Conservation (phyloP, 768 basidiomycete species). For the Boletus fagicola region DNA sequence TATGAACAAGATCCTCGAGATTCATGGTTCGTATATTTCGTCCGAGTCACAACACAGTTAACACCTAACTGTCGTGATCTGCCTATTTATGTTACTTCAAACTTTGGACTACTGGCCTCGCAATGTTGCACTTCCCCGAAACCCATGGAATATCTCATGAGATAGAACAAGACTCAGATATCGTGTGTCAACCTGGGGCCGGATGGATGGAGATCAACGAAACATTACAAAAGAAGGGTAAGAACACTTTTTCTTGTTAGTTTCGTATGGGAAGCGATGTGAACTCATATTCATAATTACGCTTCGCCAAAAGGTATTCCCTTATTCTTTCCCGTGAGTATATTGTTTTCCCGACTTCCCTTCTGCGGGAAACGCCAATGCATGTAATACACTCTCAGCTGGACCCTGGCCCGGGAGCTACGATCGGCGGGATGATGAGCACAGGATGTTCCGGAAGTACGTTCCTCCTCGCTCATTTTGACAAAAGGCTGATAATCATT, state of each 20-base stretch:
- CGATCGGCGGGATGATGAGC: slow-evolving; percentile 82
- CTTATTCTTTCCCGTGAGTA: slow-evolving; percentile 76
- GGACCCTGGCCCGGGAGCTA: slow-evolving; percentile 76
- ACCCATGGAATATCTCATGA: not conserved
- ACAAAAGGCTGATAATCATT: slow-evolving; percentile 17
- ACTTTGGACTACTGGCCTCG: not conserved
- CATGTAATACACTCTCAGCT: slow-evolving; percentile 41
- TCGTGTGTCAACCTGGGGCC: slow-evolving; percentile 72
- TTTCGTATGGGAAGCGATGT: not conserved
- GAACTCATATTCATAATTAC: not conserved
- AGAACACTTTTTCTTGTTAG: not conserved
- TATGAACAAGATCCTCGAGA: slow-evolving; percentile 77
- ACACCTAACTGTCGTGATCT: not conserved
- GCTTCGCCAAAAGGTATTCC: slow-evolving; percentile 52
- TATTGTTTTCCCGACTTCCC: not conserved
- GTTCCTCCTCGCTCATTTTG: slow-evolving; percentile 13
- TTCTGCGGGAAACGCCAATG: not conserved
- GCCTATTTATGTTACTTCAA: not conserved
- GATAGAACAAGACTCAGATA: slow-evolving; percentile 65
- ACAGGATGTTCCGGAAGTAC: slow-evolving; percentile 85
- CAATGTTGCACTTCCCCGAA: not conserved
- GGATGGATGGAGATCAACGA: slow-evolving; percentile 74
- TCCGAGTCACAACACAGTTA: not conserved
- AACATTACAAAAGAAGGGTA: slow-evolving; percentile 60
- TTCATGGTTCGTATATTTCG: slow-evolving; percentile 52